Conservation (phyloP, 192 early-diverging fungal genomes). For the Backusella tarrabulga region DNA sequence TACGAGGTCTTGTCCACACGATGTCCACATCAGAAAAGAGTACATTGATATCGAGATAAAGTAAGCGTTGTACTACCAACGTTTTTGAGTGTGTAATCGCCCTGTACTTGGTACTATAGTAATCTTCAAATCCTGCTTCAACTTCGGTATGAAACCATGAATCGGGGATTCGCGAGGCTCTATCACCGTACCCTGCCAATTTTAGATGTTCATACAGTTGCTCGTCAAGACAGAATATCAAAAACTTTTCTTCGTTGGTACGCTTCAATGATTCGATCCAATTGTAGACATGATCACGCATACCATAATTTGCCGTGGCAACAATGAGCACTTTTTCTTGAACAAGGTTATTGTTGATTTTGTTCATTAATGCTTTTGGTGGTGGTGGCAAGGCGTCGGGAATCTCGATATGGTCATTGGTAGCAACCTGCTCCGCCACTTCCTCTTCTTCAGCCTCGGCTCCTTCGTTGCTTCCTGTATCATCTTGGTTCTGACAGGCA, state of each 20-base stretch:
- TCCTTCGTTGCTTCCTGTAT: neutral
- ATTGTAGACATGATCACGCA: conserved; percentile 23
- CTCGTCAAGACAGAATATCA: conserved; percentile 32
- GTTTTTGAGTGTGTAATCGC: conserved; percentile 24
- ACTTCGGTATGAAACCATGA: conserved; percentile 20
- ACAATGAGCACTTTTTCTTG: conserved; percentile 10
- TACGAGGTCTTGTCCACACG: conserved; percentile 19
- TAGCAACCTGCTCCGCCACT: neutral
- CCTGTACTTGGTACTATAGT: conserved; percentile 4
- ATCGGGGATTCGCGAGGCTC: conserved; percentile 19
- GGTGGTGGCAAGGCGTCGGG: neutral
- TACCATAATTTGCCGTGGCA: conserved; percentile 26
- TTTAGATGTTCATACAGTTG: conserved; percentile 11
- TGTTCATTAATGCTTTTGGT: conserved; percentile 7
- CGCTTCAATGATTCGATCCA: conserved; percentile 32
- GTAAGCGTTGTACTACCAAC: conserved; percentile 23
- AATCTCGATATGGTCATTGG: neutral
- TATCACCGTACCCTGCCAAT: conserved; percentile 11
- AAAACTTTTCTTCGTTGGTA: conserved; percentile 14
- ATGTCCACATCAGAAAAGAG: conserved; percentile 31
- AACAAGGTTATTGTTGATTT: conserved; percentile 16
- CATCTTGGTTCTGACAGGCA: neutral
- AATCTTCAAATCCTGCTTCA: conserved; percentile 2
- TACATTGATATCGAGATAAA: conserved; percentile 29
- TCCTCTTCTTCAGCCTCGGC: neutral